Evolutionary conservation across 1,284 basidiomycete genomes (phyloP), one percentile per base, ranked within the genome.

Genomic region (Pterulicium gracile): DNA sequence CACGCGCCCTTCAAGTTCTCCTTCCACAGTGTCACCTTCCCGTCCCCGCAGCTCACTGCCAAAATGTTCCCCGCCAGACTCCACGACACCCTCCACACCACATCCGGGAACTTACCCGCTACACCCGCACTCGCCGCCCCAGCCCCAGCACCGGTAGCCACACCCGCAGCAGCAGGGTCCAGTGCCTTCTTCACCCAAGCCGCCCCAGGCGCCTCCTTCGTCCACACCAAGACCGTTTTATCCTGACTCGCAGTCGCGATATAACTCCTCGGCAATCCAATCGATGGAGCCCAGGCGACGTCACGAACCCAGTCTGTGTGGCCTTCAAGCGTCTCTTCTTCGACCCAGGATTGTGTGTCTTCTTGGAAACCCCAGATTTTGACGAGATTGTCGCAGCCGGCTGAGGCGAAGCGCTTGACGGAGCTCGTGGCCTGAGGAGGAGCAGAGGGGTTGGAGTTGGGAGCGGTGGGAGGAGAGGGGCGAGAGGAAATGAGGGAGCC

Each of bases 251-350:
- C 93, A 1, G 91, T 93, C 7, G 95, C 95, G 52, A 98, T 90
- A 67, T 98, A 97, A 59, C 83, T 88, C 50, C 92, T 79, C 0
- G 94, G 89, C 14, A 98, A 75, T 0, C 95, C 95, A 54, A 98
- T 92, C 58, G 92, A 97, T 0, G 95, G 95, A 3, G 93, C 93
- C 88, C 94, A 98, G 0, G 94, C 90, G 18, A 98, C 94, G 60
- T 98, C 95, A 47, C 95, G 77, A 15, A 98, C 94, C 95, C 95
- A 98, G 66, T 98, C 94, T 1, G 84, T 79, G 64, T 98, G 95
- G 0, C 89, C 91, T 46, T 89, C 86, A 27, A 96, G 75, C 1
- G 75, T 77, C 56, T 93, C 90, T 63, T 95, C 92, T 57, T 91
- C 88, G 15, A 77, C 72, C 92, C 92, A 97, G n/a, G 83, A 73